Evolutionary conservation across 225 moss, liverwort and hornwort genomes (phyloP).

Genomic region (Marchantia paleacea): DNA sequence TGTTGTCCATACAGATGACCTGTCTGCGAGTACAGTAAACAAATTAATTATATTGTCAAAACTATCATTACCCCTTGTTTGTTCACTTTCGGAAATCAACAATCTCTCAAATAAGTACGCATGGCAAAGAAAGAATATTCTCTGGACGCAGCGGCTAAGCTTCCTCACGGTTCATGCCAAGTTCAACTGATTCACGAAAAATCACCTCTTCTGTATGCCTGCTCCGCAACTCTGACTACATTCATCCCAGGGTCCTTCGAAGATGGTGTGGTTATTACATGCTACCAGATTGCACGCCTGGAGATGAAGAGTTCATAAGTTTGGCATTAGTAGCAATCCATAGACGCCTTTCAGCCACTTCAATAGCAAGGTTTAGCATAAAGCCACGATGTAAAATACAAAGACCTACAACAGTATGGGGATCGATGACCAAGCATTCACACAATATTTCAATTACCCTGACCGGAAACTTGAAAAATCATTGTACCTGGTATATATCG

Average conservation of each 20-base stretch:
- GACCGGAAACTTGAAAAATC: too few species aligned
- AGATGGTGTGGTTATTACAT: slow-evolving; percentile 51
- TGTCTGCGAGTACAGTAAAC: slow-evolving; percentile 24
- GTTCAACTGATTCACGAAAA: not conserved
- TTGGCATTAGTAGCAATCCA: not conserved
- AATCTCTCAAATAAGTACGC: not conserved
- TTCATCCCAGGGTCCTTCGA: slow-evolving; percentile 68
- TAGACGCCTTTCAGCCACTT: too few species aligned
- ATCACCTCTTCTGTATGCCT: slow-evolving; percentile 63
- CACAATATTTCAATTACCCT: too few species aligned
- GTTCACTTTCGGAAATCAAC: not conserved
- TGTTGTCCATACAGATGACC: slow-evolving; percentile 60
- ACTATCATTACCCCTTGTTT: not conserved
- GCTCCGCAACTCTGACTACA: slow-evolving; percentile 69
- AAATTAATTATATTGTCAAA: not conserved
- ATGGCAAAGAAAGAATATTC: not conserved
- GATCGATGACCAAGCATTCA: too few species aligned
- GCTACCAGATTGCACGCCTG: slow-evolving; percentile 72
- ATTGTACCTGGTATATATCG: slow-evolving; percentile 45
- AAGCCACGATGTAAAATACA: too few species aligned
- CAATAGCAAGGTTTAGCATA: too few species aligned
- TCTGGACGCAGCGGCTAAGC: not conserved
- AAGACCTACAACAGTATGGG: too few species aligned
- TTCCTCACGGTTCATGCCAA: not conserved
- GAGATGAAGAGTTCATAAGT: not conserved